These are phyloP conservation scores for Trametes coccinea DNA, from an alignment of 768 basidiomycete species.

Conservation along the genomic window DNA sequence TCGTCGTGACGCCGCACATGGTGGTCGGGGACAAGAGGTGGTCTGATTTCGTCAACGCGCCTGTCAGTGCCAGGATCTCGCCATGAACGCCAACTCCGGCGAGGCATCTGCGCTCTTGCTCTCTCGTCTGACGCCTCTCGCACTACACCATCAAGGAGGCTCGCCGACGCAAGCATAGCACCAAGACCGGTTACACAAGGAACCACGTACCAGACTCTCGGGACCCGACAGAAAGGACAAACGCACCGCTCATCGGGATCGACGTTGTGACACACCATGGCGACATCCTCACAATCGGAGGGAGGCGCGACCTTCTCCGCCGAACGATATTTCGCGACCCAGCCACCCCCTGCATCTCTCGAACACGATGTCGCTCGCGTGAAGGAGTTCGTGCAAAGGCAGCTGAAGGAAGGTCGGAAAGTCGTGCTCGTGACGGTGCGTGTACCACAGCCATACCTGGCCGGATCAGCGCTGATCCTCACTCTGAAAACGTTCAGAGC, in stretches of 20 bases:
- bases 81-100: not conserved
- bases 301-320: conserved; percentile 62
- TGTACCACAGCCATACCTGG: conserved; percentile 8
- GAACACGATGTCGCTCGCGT: conserved; percentile 66
- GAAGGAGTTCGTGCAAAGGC: conserved; percentile 67
- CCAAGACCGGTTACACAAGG: not conserved
- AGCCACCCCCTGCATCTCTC: conserved; percentile 74
- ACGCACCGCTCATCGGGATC: not conserved
- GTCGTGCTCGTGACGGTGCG: conserved; percentile 95
- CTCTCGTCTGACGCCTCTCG: not conserved
- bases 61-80: not conserved
- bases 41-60: not conserved
- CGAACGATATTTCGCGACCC: conserved; percentile 87
- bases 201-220: not conserved
- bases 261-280: not conserved
- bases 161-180: not conserved
- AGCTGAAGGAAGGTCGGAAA: conserved; percentile 61
- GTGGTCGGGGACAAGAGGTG: not conserved
- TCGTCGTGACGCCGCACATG: not conserved
- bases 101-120: not conserved
- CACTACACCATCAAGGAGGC: not conserved
- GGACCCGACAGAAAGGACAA: not conserved
- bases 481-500: conserved; percentile 54
- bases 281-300: conserved; percentile 17
- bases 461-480: conserved; percentile 18